Evolutionary conservation across 129 eudicot species (phyloP).

Genomic region (Escallonia rubra): DNA sequence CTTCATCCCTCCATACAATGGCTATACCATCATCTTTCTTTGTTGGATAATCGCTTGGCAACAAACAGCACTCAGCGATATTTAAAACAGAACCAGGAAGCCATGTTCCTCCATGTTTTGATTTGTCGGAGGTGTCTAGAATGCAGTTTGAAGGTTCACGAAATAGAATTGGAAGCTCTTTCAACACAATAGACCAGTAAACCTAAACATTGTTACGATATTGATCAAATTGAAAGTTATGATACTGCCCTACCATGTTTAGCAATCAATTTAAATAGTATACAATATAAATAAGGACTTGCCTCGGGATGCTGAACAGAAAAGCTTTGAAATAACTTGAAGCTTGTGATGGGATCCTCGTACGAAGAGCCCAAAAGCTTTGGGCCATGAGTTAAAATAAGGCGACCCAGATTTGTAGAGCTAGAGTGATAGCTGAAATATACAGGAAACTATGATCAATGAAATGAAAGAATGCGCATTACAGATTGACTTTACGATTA

Average conservation of each 20-base stretch:
- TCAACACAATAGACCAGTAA: conserved; percentile 65
- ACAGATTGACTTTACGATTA: neutral
- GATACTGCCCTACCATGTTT: neutral
- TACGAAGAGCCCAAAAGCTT: conserved; percentile 60
- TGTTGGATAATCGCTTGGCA: conserved; percentile 34
- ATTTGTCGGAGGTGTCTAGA: conserved; percentile 58
- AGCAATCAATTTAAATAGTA: neutral
- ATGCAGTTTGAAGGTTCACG: conserved; percentile 57
- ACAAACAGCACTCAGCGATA: conserved; percentile 82
- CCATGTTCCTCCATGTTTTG: conserved; percentile 76
- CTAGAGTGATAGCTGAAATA: conserved; percentile 44
- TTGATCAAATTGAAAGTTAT: neutral
- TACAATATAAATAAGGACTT: conserved; percentile 12
- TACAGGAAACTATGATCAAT: neutral
- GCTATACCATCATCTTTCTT: conserved; percentile 61
- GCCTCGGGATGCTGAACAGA: conserved; percentile 84
- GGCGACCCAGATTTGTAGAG: conserved; percentile 60
- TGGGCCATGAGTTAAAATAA: conserved; percentile 79
- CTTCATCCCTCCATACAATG: conserved; percentile 85
- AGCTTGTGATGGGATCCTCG: conserved; percentile 79
- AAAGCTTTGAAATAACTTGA: conserved; percentile 49
- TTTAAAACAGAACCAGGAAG: conserved; percentile 77
- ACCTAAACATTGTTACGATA: conserved; percentile 37
- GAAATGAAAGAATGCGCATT: neutral
- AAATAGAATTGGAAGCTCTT: conserved; percentile 57